phyloP scores from a whole-genome alignment of 441 rosid species.

The Pelargonium cotyledonis region DNA sequence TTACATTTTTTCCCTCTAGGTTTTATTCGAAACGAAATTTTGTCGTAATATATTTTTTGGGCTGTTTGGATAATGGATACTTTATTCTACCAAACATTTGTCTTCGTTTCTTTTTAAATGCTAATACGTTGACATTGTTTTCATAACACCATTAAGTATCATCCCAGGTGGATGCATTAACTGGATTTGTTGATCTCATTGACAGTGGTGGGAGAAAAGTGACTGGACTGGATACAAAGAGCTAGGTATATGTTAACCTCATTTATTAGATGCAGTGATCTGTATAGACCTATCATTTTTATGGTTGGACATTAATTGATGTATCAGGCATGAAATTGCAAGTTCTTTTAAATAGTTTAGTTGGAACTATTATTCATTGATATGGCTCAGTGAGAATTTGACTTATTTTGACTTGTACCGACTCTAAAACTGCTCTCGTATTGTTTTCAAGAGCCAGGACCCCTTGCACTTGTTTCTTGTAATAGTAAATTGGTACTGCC shows the following conservation, averaged over 20 bases:
- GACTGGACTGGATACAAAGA: constrained; percentile 99
- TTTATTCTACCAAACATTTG: constrained; percentile 5
- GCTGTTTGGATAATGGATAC: not conserved
- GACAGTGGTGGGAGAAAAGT: constrained; percentile 99
- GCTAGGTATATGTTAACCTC: constrained; percentile 55
- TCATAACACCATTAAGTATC: constrained; percentile 42
- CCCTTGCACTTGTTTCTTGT: too few relatives aligned
- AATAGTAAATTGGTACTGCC: too few relatives aligned
- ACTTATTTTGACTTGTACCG: not conserved
- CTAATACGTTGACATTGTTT: constrained; percentile 28
- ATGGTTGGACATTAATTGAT: not conserved
- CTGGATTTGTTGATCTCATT: constrained; percentile 77
- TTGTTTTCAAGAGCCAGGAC: too few relatives aligned
- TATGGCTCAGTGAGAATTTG: not conserved
- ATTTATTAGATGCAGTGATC: constrained; percentile 1
- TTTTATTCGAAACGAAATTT: not conserved
- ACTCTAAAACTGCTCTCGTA: too few relatives aligned
- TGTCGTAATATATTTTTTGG: not conserved
- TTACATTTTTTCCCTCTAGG: not conserved
- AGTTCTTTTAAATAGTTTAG: not conserved
- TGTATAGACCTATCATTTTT: not conserved
- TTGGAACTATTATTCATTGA: not conserved
- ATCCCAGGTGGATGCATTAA: constrained; percentile 65
- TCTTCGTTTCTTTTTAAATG: constrained; percentile 11
- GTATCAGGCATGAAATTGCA: not conserved